A percentile compares a stretch with the other conserved stretches of the same genome.
These are phyloP conservation scores for Capronia epimyces DNA, from an alignment of 2,329 filamentous ascomycete species.

Conservation along the genomic window DNA sequence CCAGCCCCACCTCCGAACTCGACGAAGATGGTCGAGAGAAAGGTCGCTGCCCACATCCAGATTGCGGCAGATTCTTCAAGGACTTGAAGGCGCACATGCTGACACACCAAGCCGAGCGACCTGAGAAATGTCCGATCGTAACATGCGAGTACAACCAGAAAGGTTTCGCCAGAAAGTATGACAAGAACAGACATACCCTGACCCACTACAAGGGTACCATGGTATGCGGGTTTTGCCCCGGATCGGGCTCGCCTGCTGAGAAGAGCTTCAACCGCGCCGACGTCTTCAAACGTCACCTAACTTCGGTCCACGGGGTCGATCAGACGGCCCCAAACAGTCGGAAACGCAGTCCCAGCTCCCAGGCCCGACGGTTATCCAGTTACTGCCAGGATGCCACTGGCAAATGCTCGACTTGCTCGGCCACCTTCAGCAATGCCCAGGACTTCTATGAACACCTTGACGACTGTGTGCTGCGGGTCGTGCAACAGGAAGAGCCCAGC, in stretches of 20 bases:
- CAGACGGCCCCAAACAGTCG: constrained; percentile 88
- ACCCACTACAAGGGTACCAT: constrained; percentile 97
- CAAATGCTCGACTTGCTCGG: constrained; percentile 86
- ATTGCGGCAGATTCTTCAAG: constrained; percentile 82
- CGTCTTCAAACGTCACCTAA: constrained; percentile 91
- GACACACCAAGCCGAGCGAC: constrained; percentile 83
- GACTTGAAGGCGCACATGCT: constrained; percentile 92
- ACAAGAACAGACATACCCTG: constrained; percentile 89
- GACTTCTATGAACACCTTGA: constrained; percentile 97
- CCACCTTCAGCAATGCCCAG: constrained; percentile 77
- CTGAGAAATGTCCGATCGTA: constrained; percentile 88
- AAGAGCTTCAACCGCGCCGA: constrained; percentile 95
- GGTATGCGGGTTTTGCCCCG: constrained; percentile 92
- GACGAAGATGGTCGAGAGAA: constrained; percentile 60
- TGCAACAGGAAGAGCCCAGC: constrained; percentile 54
- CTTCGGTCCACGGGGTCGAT: constrained; percentile 84
- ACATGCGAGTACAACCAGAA: constrained; percentile 90
- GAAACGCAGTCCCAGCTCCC: constrained; percentile 58
- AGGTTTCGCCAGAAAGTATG: constrained; percentile 90
- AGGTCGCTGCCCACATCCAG: constrained; percentile 70
- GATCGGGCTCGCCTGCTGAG: constrained; percentile 78
- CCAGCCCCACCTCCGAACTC: constrained; percentile 54
- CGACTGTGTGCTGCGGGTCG: constrained; percentile 60
- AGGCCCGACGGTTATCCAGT: constrained; percentile 61
- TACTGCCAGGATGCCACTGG: constrained; percentile 74